A percentile compares a stretch with the other conserved stretches of the same genome.
Conservation (phyloP, 1,284 basidiomycete species). For the Coniophora puteana region DNA sequence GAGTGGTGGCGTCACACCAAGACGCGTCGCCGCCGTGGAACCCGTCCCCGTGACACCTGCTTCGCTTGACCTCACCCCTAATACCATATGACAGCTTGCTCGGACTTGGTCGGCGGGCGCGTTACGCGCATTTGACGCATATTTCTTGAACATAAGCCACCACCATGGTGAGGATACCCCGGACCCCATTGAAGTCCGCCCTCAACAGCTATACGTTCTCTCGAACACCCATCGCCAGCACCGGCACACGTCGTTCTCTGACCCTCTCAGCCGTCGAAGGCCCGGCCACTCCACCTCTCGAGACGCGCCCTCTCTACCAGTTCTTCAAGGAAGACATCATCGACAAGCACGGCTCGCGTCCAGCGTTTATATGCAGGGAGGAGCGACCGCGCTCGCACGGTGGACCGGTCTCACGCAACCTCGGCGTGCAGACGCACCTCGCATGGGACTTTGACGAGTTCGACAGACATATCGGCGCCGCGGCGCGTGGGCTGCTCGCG, state of each 20-base stretch:
- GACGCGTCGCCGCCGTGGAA: too few species aligned
- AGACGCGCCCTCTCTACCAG: conserved; percentile 53
- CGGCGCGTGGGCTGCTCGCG: conserved; percentile 66
- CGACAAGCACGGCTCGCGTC: conserved; percentile 42
- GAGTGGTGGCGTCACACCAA: too few species aligned
- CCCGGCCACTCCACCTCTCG: conserved; percentile 56
- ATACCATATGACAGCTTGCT: too few species aligned
- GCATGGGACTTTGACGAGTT: conserved; percentile 78
- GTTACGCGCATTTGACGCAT: too few species aligned
- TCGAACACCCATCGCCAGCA: too few species aligned
- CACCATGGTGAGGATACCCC: too few species aligned
- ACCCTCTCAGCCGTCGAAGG: conserved; percentile 56
- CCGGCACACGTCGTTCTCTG: conserved; percentile 19
- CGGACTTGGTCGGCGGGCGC: too few species aligned
- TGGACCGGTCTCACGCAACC: conserved; percentile 49
- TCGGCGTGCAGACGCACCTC: conserved; percentile 46
- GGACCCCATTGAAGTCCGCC: too few species aligned
- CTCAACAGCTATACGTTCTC: too few species aligned
- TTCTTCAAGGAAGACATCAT: conserved; percentile 63
- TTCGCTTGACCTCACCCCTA: too few species aligned
- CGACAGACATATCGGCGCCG: conserved; percentile 58
- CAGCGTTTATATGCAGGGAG: conserved; percentile 63
- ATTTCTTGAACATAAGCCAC: too few species aligned
- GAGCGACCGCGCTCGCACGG: conserved; percentile 59
- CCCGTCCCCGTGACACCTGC: too few species aligned